phyloP scores from a whole-genome alignment of 805 yeast genomes.

The Isabelozyma heimii region DNA sequence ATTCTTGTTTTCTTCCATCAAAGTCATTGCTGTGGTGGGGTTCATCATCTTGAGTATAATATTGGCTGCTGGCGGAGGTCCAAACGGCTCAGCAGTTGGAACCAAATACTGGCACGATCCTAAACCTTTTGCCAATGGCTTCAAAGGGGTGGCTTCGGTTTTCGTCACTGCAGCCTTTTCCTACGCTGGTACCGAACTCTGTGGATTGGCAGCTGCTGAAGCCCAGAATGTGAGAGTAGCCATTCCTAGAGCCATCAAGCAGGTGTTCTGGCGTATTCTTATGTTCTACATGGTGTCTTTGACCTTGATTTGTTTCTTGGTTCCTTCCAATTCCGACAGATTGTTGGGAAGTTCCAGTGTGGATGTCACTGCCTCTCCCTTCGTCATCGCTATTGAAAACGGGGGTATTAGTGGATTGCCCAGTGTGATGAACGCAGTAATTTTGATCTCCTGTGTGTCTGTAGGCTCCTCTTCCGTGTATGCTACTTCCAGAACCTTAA shows the following conservation, averaged over 20 bases:
- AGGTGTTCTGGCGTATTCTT: constrained; percentile 79
- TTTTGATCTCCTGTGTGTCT: constrained; percentile 64
- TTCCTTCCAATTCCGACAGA: constrained; percentile 58
- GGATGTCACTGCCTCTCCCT: constrained; percentile 69
- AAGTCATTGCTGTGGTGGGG: constrained; percentile 57
- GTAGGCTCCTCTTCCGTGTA: constrained; percentile 74
- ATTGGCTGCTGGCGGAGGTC: constrained; percentile 56
- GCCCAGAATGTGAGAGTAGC: constrained; percentile 63
- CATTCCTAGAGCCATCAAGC: constrained; percentile 73
- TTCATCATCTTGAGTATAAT: constrained; percentile 60
- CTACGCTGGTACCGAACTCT: constrained; percentile 72
- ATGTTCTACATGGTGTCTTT: constrained; percentile 62
- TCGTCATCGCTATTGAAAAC: constrained; percentile 66
- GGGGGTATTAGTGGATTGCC: constrained; percentile 70
- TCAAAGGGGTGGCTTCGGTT: constrained; percentile 71
- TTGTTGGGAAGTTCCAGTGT: constrained; percentile 48
- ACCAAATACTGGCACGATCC: constrained; percentile 60
- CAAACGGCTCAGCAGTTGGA: constrained; percentile 52
- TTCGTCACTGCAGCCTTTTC: constrained; percentile 77
- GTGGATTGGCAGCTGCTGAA: constrained; percentile 78
- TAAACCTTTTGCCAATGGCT: constrained; percentile 65
- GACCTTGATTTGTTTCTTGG: constrained; percentile 60
- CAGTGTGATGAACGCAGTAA: constrained; percentile 67
- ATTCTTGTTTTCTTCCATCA: constrained; percentile 55
- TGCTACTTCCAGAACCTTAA: constrained; percentile 67